These are phyloP conservation scores for Alternaria brassicicola DNA, from an alignment of 2,329 filamentous ascomycete genomes.

Conservation along the genomic window DNA sequence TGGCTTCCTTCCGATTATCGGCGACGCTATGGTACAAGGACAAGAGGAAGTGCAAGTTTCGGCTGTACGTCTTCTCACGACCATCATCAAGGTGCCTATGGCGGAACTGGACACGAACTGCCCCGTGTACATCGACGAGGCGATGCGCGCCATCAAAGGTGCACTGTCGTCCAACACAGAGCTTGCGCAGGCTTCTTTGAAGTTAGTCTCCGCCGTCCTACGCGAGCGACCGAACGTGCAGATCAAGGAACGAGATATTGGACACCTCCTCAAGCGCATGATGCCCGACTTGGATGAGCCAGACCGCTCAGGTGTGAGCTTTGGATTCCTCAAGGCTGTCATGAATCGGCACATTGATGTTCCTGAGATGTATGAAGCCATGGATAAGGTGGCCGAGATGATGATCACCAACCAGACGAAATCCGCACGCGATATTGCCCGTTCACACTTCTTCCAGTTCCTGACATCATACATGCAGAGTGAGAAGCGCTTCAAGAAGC, in stretches of 20 bases:
- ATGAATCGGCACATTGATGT: slow-evolving; percentile 85
- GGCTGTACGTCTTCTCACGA: slow-evolving; percentile 81
- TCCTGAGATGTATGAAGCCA: slow-evolving; percentile 84
- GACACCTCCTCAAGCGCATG: slow-evolving; percentile 79
- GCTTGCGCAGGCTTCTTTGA: slow-evolving; percentile 83
- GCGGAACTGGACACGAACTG: slow-evolving; percentile 70
- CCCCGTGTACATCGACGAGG: slow-evolving; percentile 82
- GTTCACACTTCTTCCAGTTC: slow-evolving; percentile 93
- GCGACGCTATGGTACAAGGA: slow-evolving; percentile 80
- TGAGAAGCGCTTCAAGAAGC: slow-evolving; percentile 85
- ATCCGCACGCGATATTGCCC: slow-evolving; percentile 82
- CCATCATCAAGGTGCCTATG: slow-evolving; percentile 84
- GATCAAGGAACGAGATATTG: slow-evolving; percentile 81
- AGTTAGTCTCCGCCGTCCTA: slow-evolving; percentile 83
- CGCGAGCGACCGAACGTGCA: slow-evolving; percentile 77
- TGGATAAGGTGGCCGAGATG: slow-evolving; percentile 80
- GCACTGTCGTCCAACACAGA: slow-evolving; percentile 82
- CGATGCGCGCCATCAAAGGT: slow-evolving; percentile 77
- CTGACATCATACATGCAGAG: slow-evolving; percentile 92
- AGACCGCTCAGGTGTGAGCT: slow-evolving; percentile 88
- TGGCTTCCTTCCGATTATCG: slow-evolving; percentile 87
- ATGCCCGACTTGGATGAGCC: slow-evolving; percentile 91
- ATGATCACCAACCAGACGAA: slow-evolving; percentile 97
- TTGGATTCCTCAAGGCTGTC: slow-evolving; percentile 89
- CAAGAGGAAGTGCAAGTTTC: slow-evolving; percentile 94